Percentiles rank a stretch among this genome's conserved stretches.
These are phyloP conservation scores for Leccinum variabile DNA, from an alignment of 1,284 basidiomycete genomes.

Conservation along the genomic window DNA sequence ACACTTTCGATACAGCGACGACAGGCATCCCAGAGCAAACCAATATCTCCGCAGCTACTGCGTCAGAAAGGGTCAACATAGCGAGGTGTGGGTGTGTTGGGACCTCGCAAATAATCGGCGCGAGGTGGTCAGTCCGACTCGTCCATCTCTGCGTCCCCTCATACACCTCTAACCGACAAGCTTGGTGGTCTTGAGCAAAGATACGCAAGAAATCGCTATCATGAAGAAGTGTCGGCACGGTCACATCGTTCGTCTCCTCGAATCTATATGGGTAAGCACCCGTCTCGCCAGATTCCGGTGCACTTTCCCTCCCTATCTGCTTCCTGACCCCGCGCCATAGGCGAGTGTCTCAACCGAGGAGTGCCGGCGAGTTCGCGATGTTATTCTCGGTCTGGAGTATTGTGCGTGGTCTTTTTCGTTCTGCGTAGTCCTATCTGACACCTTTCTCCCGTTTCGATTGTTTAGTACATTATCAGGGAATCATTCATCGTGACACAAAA, in stretches of 20 bases:
- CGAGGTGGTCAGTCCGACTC: constrained; percentile 40
- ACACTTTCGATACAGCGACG: constrained; percentile 37
- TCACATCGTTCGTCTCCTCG: constrained; percentile 88
- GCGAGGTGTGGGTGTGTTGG: constrained; percentile 73
- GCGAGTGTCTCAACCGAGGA: constrained; percentile 43
- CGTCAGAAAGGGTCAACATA: constrained; percentile 82
- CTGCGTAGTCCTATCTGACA: constrained; percentile 1
- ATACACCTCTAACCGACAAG: constrained; percentile 57
- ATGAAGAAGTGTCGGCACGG: constrained; percentile 96
- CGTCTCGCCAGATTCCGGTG: constrained; percentile 14
- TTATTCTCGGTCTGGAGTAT: constrained; percentile 94
- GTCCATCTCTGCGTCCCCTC: constrained; percentile 38
- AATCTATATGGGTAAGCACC: constrained; percentile 85
- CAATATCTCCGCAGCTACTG: constrained; percentile 71
- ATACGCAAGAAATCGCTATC: constrained; percentile 94
- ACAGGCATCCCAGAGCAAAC: constrained; percentile 62
- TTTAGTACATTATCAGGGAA: constrained; percentile 92
- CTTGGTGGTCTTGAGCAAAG: constrained; percentile 74
- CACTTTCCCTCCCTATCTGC: constrained; percentile 22
- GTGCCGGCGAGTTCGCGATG: constrained; percentile 86
- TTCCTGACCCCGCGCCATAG: constrained; percentile 21
- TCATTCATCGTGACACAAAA: constrained; percentile 99
- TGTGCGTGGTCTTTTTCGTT: constrained; percentile 50
- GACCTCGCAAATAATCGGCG: constrained; percentile 47
- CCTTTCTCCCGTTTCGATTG: constrained; percentile 7